phyloP scores from a whole-genome alignment of 768 basidiomycete species.

The Pulveroboletus ravenelii region DNA sequence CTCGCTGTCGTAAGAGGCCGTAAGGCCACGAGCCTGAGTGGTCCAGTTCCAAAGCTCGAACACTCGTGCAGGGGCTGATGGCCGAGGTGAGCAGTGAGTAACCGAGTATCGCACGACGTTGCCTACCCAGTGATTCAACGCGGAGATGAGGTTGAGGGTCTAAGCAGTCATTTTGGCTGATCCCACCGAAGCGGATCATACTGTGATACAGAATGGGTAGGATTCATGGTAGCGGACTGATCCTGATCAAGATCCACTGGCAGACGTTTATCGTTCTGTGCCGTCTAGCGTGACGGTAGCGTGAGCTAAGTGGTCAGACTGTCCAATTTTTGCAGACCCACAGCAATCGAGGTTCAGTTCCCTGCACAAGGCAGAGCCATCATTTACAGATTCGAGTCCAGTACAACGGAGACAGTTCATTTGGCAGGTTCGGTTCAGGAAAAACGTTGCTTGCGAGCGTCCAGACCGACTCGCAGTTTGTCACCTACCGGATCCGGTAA shows the following conservation, averaged over 20 bases:
- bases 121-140: neutral
- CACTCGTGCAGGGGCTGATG: neutral
- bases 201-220: neutral
- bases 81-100: neutral
- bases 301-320: slow-evolving; percentile 12
- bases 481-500: slow-evolving; percentile 14
- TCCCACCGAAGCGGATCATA: neutral
- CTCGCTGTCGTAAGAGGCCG: slow-evolving; percentile 21
- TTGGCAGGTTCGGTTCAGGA: neutral
- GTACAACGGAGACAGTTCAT: neutral
- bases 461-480: slow-evolving; percentile 3
- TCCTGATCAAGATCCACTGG: slow-evolving; percentile 17
- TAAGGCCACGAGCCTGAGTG: slow-evolving; percentile 2
- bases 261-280: neutral
- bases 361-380: neutral
- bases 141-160: neutral
- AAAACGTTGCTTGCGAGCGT: neutral
- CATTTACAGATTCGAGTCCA: slow-evolving; percentile 1
- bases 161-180: neutral
- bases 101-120: neutral
- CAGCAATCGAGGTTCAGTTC: neutral
- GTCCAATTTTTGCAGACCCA: neutral
- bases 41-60: neutral
- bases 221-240: slow-evolving; percentile 1
- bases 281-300: slow-evolving; percentile 12